Evolutionary conservation across 2,329 filamentous ascomycete species (phyloP), one percentile per base, ranked within the genome.

Genomic region (Laburnicola sp.): DNA sequence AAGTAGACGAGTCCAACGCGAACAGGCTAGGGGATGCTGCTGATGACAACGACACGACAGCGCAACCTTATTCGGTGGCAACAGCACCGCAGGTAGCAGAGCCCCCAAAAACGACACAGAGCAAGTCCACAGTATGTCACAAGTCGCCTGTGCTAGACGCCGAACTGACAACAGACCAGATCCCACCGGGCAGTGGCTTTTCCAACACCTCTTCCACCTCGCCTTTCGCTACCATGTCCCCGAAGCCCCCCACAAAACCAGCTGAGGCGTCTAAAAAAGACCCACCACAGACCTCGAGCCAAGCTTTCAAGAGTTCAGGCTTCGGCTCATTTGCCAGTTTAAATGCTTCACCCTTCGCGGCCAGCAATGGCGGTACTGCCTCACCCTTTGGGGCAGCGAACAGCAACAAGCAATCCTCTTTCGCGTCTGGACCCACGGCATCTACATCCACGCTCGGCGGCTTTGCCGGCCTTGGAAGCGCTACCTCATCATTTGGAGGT

Each of bases 261-360:
- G 42, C 58, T 5, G 60, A 59, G 8, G 48, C 53, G 4, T 51
- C 56, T 23, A 41, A 53, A 32, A 57, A 68, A 25, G 45, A 57
- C 4, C 50, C 66, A 42, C 66, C 70, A 10, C 70, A 75, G 50
- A 75, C 75, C 4, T 75, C 76, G 4, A 55, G 73, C 3, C 71
- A 71, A 36, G 76, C 77, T 5, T 88, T 88, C 65, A 76, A 76
- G 37, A 64, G 73, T 2, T 79, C 77, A 32, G 76, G 70, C 16
- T 79, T 80, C 48, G 69, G 76, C 43, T 70, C 72, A 3, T 71
- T 79, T 34, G 66, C 76, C 16, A 65, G 54, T 21, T 72, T 76
- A 6, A 58, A 27, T 21, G 48, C 66, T 7, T 76, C 74, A 38
- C 70, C 74, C 4, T 72, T 74, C 49, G 68, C 67, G 44, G 63